Base-by-base conservation (phyloP, 2,329 filamentous ascomycete species). In the Seiridium unicorne region DNA sequence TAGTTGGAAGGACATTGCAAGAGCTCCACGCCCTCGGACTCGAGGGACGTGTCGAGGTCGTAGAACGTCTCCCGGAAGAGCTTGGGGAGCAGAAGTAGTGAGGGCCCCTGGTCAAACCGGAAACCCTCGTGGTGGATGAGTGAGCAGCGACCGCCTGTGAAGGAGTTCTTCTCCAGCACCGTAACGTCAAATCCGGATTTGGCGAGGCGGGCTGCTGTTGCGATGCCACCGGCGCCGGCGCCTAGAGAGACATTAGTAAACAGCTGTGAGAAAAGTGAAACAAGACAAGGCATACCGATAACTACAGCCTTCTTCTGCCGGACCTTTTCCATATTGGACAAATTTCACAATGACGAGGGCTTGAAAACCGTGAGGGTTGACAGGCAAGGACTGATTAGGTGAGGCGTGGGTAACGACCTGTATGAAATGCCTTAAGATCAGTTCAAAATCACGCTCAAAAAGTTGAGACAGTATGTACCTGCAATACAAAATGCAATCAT, bases 81-180 rank as follows among this genome's bases (percentile, higher is more conserved):
- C 59, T 84, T 82, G 2, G 90, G 90, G 5, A 92, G 84, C 0
- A 93, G 80, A 18, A 92, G 82, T 3, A 92, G 82, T 1, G 89
- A 92, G 0, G 90, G 90, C 0, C 90, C 90, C 77, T 92, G 89
- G 69, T 93, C 90, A 76, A 92, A 92, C 60, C 90, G 85, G 72
- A 87, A 86, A 58, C 84, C 86, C 53, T 84, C 75, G 61, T 84
- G 76, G 57, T 84, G 76, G 44, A 92, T 81, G 34, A 92, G 74
- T 49, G 85, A 89, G 74, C 89, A 92, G 58, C 90, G 80, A 3
- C 90, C 90, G 51, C 90, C 90, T 0, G 86, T 88, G 70, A 90
- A 90, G 60, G 77, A 76, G 69, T 92, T 92, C 78, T 92, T 92
- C 73, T 93, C 90, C n/a, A 92, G 75, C 1, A 92, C 87, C 0